These are phyloP conservation scores for Talaromyces sp. DNA, from an alignment of 2,329 filamentous ascomycete genomes.

Conservation along the genomic window DNA sequence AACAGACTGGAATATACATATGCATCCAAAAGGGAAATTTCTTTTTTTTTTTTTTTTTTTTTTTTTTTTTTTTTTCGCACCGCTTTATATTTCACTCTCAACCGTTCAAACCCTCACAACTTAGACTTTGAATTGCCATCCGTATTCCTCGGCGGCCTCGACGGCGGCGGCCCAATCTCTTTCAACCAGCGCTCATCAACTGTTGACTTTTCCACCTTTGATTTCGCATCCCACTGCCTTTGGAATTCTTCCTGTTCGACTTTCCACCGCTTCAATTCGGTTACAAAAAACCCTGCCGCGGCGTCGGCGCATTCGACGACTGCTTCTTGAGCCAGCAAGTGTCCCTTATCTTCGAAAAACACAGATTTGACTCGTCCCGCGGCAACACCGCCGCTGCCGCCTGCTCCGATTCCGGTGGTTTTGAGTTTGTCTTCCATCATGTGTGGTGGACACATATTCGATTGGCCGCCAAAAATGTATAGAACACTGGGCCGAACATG, in stretches of 20 bases:
- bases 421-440: conserved; percentile 37
- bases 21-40: neutral
- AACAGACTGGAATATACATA: too few species aligned
- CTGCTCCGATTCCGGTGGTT: conserved; percentile 32
- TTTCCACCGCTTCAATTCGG: conserved; percentile 54
- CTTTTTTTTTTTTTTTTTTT: neutral
- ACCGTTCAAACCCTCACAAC: neutral
- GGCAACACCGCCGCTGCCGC: conserved; percentile 50
- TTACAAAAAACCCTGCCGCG: conserved; percentile 51
- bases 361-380: conserved; percentile 63
- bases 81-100: neutral
- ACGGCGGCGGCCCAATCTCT: conserved; percentile 24
- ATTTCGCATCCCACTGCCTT: conserved; percentile 47
- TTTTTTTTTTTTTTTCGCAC: neutral
- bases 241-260: conserved; percentile 52
- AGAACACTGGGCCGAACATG: conserved; percentile 40
- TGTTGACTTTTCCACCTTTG: conserved; percentile 50
- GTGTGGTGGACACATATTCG: conserved; percentile 33
- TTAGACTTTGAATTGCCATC: conserved; percentile 10
- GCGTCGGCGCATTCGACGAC: conserved; percentile 60
- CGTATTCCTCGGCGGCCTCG: conserved; percentile 15
- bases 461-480: conserved; percentile 41
- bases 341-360: conserved; percentile 60
- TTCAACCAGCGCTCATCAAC: conserved; percentile 51
- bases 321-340: conserved; percentile 79